Base-by-base conservation (phyloP, 73 alveolate genomes). In the Effrenium voratum region DNA sequence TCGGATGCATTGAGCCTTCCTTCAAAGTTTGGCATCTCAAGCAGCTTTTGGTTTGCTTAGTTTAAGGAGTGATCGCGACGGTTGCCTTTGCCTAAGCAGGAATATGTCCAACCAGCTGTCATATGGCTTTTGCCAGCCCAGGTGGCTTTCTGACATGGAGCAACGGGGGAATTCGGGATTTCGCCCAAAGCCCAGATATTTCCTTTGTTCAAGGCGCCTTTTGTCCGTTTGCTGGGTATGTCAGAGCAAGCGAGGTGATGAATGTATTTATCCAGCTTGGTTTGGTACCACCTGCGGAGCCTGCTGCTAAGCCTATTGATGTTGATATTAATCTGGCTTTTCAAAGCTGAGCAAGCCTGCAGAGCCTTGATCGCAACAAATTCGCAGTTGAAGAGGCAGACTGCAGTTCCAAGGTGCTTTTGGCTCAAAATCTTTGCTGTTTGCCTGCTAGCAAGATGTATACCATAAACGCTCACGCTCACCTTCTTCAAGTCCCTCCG, bases 101-200 rank as follows among this genome's bases (percentile, higher is more conserved):
- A 13, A 28, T 55, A 40, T 36, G 0, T 1, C 72, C 72, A 57
- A 57, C 72, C 72, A 57, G n/a, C 72, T 57, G 1, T 22, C 28
- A 2, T 30, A 57, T 57, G 72, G 16, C 12, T 55, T 22, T 22
- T 55, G 30, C 12, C 68, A 55, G 45, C 22, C 45, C 34, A 86
- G 94, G 94, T 63, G 95, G 95, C 85, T 87, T 87, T 47, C 70
- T 87, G 19, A 87, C 95, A n/a, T 87, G 95, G 95, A 87, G 95
- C 95, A 87, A 87, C 38, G 95, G 95, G 24, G 84, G 75, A 46
- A 87, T 87, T 38, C 83, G 95, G 34, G 95, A 87, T 41, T 87
- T 87, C 43, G 95, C 32, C n/a, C 15, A 55, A 50, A 57, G 1
- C 55, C 90, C 28, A 30, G n/a, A n/a, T n/a, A n/a, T n/a, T n/a